Base-by-base conservation (phyloP, 768 basidiomycete genomes). In the Udeniomyces megalosporus region DNA sequence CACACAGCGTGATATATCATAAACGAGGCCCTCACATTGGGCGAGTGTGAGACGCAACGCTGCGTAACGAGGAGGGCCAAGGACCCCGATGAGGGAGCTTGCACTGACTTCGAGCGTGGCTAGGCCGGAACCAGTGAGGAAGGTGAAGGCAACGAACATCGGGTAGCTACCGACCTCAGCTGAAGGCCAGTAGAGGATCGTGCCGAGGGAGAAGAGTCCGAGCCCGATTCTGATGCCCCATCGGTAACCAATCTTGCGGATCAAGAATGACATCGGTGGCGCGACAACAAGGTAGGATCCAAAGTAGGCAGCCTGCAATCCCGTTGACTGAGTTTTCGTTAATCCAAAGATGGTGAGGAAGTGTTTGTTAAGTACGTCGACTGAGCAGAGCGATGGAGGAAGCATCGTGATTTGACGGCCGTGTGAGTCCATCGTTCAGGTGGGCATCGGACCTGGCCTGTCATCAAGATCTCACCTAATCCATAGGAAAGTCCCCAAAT, bases 231-330 rank as follows among this genome's bases (percentile, higher is more conserved):
- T 67, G 24, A 69, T 69, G 12, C 69, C 69, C 35, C 38, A 56
- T 55, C 67, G 68, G 64, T 69, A 69, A 26, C 67, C 67, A 56
- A 61, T 67, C 24, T 49, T 61, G 5, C 69, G 63, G 67, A 69
- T 69, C 57, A 69, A 68, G 14, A 68, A 66, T 4, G 67, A 65
- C 52, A 60, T 62, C 7, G 51, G 54, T 34, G 52, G 44, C 17
- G 47, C 38, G 31, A 29, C 32, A 12, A 38, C 20, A 26, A 52
- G 48, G 61, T 45, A 60, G 12, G 51, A 53, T 2, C 63, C 66
- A 31, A 68, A 68, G 42, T 68, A 68, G 20, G 69, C 69, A 35
- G 67, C 67, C 32, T 68, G 69, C 2, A 69, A 60, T 29, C 68
- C 44, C 2, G 69, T 68, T 10, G 61, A 55, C 47, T 69, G 60